Evolutionary conservation across 345 rosid genomes (phyloP).

Genomic region (Zanthoxylum bungeanum): DNA sequence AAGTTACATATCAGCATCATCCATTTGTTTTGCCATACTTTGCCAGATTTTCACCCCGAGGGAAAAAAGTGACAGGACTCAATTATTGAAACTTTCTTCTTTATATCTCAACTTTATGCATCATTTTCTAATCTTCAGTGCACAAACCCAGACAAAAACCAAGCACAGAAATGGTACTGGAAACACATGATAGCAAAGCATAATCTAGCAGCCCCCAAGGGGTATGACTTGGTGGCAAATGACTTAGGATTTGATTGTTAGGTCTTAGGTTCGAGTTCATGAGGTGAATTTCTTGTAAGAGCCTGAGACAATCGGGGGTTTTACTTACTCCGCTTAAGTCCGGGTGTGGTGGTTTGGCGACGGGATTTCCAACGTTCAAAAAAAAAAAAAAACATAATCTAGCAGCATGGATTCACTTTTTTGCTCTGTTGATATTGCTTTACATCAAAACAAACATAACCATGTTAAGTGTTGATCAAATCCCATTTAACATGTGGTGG

Average conservation of each 20-base stretch:
- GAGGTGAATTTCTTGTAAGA: no score
- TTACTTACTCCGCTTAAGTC: no score
- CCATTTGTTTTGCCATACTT: neutral
- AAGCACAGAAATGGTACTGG: neutral
- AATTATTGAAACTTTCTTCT: neutral
- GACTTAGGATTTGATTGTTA: no score
- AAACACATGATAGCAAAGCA: no score
- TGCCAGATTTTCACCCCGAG: neutral
- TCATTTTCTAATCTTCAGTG: neutral
- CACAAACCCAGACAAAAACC: neutral
- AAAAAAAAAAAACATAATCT: constrained; percentile 16
- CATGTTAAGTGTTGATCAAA: constrained; percentile 1
- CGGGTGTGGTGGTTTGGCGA: no score
- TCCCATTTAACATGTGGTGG: neutral
- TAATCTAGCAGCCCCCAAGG: constrained; percentile 12
- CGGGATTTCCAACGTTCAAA: no score
- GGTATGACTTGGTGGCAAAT: no score
- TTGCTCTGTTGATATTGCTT: constrained; percentile 5
- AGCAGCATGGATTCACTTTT: neutral
- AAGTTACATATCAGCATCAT: neutral
- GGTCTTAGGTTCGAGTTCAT: no score
- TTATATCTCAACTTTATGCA: neutral
- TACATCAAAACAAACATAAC: constrained; percentile 24
- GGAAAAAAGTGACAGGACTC: neutral
- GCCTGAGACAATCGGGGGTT: no score